Conservation (phyloP, 23 red algal genomes). For the Cyanidioschyzon merolae region DNA sequence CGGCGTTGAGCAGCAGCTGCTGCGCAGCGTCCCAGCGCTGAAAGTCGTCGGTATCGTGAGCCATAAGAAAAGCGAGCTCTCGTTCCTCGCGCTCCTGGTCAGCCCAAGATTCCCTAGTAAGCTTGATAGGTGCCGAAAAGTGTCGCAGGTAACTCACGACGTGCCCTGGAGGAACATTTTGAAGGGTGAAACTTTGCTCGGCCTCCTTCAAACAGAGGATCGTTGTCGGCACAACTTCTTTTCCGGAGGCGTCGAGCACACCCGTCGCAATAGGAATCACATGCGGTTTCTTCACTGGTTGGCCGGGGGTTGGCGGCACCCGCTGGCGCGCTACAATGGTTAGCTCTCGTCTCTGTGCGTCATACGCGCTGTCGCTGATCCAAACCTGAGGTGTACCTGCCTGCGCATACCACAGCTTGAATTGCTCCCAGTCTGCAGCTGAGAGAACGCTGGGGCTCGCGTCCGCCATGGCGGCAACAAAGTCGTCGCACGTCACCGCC, state of each 20-base stretch:
- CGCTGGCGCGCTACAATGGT: constrained; percentile 45
- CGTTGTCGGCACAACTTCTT: constrained; percentile 22
- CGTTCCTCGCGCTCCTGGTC: constrained; percentile 34
- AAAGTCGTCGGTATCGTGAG: constrained; percentile 78
- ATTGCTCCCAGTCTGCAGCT: constrained; percentile 38
- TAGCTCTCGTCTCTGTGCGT: constrained; percentile 28
- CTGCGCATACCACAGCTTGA: constrained; percentile 79
- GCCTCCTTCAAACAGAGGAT: constrained; percentile 40
- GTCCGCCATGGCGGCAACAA: constrained; percentile 60
- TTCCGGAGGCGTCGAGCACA: constrained; percentile 52
- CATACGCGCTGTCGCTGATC: constrained; percentile 26
- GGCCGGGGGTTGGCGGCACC: constrained; percentile 55
- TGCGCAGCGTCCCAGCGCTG: constrained; percentile 78
- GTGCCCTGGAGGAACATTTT: constrained; percentile 55
- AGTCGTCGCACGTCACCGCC: constrained; percentile 97
- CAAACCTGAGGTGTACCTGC: constrained; percentile 69
- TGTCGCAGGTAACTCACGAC: constrained; percentile 51
- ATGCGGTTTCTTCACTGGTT: constrained; percentile 45
- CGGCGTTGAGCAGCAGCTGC: constrained; percentile 39
- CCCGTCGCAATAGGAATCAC: constrained; percentile 75
- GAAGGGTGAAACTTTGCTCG: constrained; percentile 40
- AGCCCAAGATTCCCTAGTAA: constrained; percentile 25
- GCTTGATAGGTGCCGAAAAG: constrained; percentile 84
- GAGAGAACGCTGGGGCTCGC: constrained; percentile 40
- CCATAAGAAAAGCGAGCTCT: constrained; percentile 79